Percentiles rank a stretch among this genome's conserved stretches.
phyloP scores from a whole-genome alignment of 257 asterid genomes.

The Penstemon newberryi region DNA sequence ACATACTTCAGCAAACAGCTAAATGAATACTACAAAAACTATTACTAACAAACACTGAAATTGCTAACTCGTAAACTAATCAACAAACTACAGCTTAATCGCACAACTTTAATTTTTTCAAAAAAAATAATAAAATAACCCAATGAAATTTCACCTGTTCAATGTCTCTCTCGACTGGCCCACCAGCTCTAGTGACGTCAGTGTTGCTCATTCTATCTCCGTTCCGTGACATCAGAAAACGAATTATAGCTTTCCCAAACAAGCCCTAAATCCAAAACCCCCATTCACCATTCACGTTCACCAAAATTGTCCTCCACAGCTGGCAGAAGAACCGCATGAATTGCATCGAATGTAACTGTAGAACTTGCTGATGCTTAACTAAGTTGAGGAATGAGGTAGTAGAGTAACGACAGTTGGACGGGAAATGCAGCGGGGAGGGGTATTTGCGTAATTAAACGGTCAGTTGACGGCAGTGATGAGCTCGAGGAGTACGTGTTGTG shows the following conservation, averaged over 20 bases:
- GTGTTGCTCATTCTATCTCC: conserved; percentile 50
- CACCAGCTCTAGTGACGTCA: conserved; percentile 51
- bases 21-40: no score
- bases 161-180: conserved; percentile 59
- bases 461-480: conserved; percentile 29
- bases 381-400: not conserved
- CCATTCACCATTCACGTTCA: conserved; percentile 32
- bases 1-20: no score
- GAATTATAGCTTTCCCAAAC: not conserved
- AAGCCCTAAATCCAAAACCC: conserved; percentile 36
- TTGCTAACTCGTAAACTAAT: no score
- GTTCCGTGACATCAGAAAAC: conserved; percentile 30
- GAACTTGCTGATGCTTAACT: no score
- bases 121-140: no score
- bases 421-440: conserved; percentile 4
- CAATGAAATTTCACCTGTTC: conserved; percentile 44
- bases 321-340: not conserved
- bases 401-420: conserved; percentile 8
- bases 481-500: conserved; percentile 20
- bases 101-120: no score
- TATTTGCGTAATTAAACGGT: not conserved
- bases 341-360: not conserved
- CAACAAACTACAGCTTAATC: no score
- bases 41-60: no score
- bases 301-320: not conserved